Evolutionary conservation across 2,329 filamentous ascomycete species (phyloP), one percentile per base, ranked within the genome.

Genomic region (Tolypocladium ovalisporum): DNA sequence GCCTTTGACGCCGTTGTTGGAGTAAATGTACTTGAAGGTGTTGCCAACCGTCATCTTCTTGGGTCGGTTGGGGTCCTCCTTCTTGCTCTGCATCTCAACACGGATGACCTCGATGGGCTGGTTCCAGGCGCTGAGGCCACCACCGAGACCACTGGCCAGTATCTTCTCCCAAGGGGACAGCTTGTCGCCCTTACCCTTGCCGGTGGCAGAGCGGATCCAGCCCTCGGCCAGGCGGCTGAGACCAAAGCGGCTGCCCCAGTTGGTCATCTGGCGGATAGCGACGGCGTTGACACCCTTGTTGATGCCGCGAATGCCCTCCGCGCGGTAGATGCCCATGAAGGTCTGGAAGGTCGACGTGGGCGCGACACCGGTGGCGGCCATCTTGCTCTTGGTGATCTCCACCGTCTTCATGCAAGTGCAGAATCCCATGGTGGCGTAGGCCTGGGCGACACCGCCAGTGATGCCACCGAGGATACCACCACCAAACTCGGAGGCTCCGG

Each of bases 321-420:
- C 84, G 71, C 89, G 88, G 81, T 95, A 99, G 75, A 99, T 99
- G 71, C 89, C 87, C 87, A 93, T 94, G 76, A 99, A 99, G 59
- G 94, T 97, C 66, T 85, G 83, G 74, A 96, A 95, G 64, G 94
- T 97, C 68, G 90, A 86, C n/a, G 85, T 89, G 29, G 90, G 89
- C 78, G 90, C 90, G 64, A 87, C 84, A 66, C 94, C 94, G 49
- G 85, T 65, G 37, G 90, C 87, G 17, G 90, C 91, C 70, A 94
- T 80, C 84, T 97, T 97, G 82, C 94, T 88, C 79, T 97, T 95
- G 71, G 94, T 99, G 77, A 99, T 99, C 77, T 99, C 94, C 65
- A 97, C 94, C 62, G 94, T 99, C 86, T 99, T 99, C 94, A 99
- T 99, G 84, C 94, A 99, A 61, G 94, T 99, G 79, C 94, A 99